These are phyloP conservation scores for Coemansia guatemalensis DNA, from an alignment of 192 early-diverging fungal species.

Conservation along the genomic window DNA sequence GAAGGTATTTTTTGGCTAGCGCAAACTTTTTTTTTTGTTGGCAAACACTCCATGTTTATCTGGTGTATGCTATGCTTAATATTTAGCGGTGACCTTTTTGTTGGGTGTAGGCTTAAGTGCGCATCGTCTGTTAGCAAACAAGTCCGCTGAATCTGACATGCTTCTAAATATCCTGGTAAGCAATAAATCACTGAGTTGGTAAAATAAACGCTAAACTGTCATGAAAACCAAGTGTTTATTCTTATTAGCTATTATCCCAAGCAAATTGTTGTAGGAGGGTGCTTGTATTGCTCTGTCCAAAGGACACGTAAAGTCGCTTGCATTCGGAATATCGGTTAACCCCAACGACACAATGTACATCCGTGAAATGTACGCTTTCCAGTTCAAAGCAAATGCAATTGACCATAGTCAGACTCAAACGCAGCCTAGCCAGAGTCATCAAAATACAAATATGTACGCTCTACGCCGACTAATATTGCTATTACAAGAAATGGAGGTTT, in stretches of 20 bases:
- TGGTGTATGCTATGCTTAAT: not conserved
- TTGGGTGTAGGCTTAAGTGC: conserved; percentile 4
- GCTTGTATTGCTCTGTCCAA: conserved; percentile 24
- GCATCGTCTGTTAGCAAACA: conserved; percentile 23
- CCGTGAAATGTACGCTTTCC: conserved; percentile 50
- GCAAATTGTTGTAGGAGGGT: conserved; percentile 19
- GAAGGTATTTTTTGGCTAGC: conserved; percentile 16
- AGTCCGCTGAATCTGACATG: conserved; percentile 36
- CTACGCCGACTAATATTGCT: conserved; percentile 23
- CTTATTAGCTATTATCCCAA: not conserved
- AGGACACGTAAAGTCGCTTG: conserved; percentile 21
- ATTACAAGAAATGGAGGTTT: conserved; percentile 41
- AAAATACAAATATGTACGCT: not conserved
- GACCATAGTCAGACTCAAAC: not conserved
- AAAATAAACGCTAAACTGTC: not conserved
- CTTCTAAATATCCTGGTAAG: conserved; percentile 31
- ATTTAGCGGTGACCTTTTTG: not conserved
- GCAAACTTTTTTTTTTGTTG: no score
- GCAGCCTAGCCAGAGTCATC: not conserved
- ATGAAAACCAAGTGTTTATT: not conserved
- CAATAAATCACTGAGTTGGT: not conserved
- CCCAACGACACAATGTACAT: conserved; percentile 24
- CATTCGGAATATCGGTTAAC: conserved; percentile 31
- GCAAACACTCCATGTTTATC: not conserved
- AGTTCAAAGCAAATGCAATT: conserved; percentile 6